Base-by-base conservation (phyloP, 805 yeast species). In the Wickerhamiella vanderwaltii region DNA sequence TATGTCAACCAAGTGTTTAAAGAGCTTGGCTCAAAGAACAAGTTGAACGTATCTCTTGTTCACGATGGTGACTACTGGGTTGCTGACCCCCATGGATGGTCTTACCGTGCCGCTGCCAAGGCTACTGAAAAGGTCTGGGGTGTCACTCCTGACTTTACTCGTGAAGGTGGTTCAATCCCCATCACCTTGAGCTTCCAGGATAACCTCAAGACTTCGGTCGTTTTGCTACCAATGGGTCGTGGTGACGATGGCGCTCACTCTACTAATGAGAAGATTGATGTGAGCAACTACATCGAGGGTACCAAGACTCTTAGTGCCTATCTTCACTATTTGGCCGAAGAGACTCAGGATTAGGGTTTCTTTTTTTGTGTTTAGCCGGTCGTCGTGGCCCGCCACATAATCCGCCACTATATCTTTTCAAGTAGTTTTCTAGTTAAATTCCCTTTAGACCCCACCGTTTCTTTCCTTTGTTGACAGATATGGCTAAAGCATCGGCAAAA, bases 201-300 rank as follows among this genome's bases (percentile, higher is more conserved):
- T 55, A 77, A 76, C 59, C 72, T 91, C 56, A 77, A 82, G 54
- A 82, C 93, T 18, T 78, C 78, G 48, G 97, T 87, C 25, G 69
- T 91, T 49, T 69, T 91, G 56, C 73, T 91, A 54, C 98, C 99
- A 49, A 82, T 91, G 81, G 99, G 99, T 50, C 80, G 93, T 66
- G 98, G 98, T 52, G 96, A 91, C 61, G 99, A 91, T 58, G 98
- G 98, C 54, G 98, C 99, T 35, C 99, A 91, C 63, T 85, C 95
- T 17, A 86, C 91, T 56, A 91, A 91, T 60, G 99, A 91, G 67
- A 91, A 91, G 68, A 66, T 91, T 54, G 82, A 93, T 60, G 68
- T 86, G 41, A 66, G 80, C 50, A 91, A 91, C 70, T 91, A 83
- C 65, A 77, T 91, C 52, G 82, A 83, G 57, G 99, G 99, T 51